These are phyloP conservation scores for Claviceps maximensis DNA, from an alignment of 2,329 filamentous ascomycete species.

Conservation along the genomic window DNA sequence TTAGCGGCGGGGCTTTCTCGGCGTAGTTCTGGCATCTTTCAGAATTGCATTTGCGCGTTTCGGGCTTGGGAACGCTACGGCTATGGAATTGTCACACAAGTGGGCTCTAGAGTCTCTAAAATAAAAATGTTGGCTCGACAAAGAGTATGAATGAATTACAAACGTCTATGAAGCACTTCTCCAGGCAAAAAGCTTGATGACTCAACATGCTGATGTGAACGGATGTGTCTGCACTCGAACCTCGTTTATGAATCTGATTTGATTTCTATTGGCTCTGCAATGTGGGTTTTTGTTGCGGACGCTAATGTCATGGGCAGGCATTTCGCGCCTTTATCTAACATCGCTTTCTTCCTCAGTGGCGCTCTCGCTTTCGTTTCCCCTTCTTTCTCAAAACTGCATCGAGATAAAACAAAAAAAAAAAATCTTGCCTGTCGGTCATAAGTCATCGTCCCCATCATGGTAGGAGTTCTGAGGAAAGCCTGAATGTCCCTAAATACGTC, in stretches of 20 bases:
- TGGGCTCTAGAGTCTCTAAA: slow-evolving; percentile 28
- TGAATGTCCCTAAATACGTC: slow-evolving; percentile 11
- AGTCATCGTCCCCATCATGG: not conserved
- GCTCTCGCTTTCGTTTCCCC: too few species aligned
- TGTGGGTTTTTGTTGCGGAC: not conserved
- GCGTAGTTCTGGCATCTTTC: slow-evolving; percentile 33
- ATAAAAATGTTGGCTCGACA: slow-evolving; percentile 27
- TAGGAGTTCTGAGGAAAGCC: not conserved
- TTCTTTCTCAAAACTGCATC: too few species aligned
- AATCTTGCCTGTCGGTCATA: not conserved
- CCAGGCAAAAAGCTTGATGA: not conserved
- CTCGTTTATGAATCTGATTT: too few species aligned
- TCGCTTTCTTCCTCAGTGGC: too few species aligned
- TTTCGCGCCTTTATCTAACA: too few species aligned
- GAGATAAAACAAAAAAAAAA: too few species aligned
- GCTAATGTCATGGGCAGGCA: not conserved
- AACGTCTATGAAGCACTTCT: slow-evolving; percentile 1
- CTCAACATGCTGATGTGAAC: not conserved
- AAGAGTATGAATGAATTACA: slow-evolving; percentile 23
- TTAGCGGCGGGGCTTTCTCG: slow-evolving; percentile 28
- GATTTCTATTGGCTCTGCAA: too few species aligned
- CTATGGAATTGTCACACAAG: slow-evolving; percentile 27
- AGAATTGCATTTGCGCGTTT: slow-evolving; percentile 35
- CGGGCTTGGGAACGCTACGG: slow-evolving; percentile 30
- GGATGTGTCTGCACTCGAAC: not conserved